These are phyloP conservation scores for Ophryocystis elektroscirrha DNA, from an alignment of 169 alveolate species.

Conservation along the genomic window DNA sequence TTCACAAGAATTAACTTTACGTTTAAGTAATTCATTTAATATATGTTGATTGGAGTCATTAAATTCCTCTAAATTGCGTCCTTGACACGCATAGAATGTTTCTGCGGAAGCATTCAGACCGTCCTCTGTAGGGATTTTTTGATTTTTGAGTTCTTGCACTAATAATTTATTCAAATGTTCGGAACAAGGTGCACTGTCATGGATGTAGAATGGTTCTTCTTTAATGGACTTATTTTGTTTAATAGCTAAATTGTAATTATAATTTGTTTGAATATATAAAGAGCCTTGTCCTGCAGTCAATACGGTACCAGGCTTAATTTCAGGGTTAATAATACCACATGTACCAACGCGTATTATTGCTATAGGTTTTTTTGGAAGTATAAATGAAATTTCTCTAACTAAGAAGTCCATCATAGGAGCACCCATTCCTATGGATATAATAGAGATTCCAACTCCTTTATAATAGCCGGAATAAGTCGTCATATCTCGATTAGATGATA, in stretches of 20 bases:
- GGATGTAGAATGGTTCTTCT: not conserved
- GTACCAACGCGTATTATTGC: slow-evolving; percentile 23
- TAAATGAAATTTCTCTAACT: slow-evolving; percentile 18
- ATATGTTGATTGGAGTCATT: slow-evolving; percentile 18
- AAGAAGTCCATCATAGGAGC: slow-evolving; percentile 27
- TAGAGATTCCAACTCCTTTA: slow-evolving; percentile 16
- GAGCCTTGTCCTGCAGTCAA: slow-evolving; percentile 17
- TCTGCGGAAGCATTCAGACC: slow-evolving; percentile 24
- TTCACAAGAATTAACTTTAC: slow-evolving; percentile 20
- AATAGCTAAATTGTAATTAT: slow-evolving; percentile 8
- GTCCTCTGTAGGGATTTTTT: not conserved
- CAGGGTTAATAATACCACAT: slow-evolving; percentile 16
- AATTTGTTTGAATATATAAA: slow-evolving; percentile 12
- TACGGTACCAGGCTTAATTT: slow-evolving; percentile 17
- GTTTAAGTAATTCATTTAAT: slow-evolving; percentile 3
- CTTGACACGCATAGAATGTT: slow-evolving; percentile 24
- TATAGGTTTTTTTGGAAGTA: slow-evolving; percentile 16
- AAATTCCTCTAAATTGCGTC: slow-evolving; percentile 11
- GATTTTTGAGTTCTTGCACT: not conserved
- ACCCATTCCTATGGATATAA: slow-evolving; percentile 27
- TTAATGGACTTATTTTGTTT: not conserved
- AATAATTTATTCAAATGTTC: not conserved
- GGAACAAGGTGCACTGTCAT: not conserved
- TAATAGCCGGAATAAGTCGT: slow-evolving; percentile 11
- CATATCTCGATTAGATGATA: slow-evolving; percentile 5